These are phyloP conservation scores for Adansonia gregorii DNA, from an alignment of 441 rosid genomes.

Conservation along the genomic window DNA sequence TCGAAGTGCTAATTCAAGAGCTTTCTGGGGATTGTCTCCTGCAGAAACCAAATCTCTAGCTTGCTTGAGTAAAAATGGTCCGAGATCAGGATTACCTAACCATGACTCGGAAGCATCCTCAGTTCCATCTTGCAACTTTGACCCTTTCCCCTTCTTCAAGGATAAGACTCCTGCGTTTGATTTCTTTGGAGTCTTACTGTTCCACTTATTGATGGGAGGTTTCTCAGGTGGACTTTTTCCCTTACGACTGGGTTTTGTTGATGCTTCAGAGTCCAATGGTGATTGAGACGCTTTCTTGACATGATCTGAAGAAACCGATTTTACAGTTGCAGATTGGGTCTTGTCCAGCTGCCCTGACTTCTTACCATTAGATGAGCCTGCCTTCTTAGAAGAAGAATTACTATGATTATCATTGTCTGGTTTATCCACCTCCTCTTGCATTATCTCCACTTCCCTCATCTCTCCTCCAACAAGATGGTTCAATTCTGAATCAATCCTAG, in stretches of 20 bases:
- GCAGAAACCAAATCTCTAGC: conserved; percentile 63
- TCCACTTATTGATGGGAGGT: neutral
- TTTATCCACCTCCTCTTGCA: conserved; percentile 64
- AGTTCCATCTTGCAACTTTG: neutral
- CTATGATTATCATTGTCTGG: conserved; percentile 41
- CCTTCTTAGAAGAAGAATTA: conserved; percentile 49
- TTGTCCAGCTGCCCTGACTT: conserved; percentile 42
- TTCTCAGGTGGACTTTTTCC: conserved; percentile 19
- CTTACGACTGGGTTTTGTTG: neutral
- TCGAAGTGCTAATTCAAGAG: conserved; percentile 64
- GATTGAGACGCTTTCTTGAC: conserved; percentile 11
- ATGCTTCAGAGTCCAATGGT: neutral
- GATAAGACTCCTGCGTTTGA: conserved; percentile 9
- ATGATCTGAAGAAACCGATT: neutral
- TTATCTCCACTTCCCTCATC: conserved; percentile 12
- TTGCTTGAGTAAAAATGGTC: conserved; percentile 47
- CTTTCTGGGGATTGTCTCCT: conserved; percentile 59
- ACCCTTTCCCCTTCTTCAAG: conserved; percentile 15
- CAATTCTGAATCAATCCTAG: conserved; percentile 18
- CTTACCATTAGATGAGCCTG: conserved; percentile 42
- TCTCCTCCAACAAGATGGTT: conserved; percentile 15
- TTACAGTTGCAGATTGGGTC: conserved; percentile 1
- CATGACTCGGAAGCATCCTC: conserved; percentile 19
- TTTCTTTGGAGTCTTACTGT: neutral
- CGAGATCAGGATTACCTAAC: conserved; percentile 10